These are phyloP conservation scores for Ascoidea asiatica DNA, from an alignment of 805 yeast genomes.

Conservation along the genomic window DNA sequence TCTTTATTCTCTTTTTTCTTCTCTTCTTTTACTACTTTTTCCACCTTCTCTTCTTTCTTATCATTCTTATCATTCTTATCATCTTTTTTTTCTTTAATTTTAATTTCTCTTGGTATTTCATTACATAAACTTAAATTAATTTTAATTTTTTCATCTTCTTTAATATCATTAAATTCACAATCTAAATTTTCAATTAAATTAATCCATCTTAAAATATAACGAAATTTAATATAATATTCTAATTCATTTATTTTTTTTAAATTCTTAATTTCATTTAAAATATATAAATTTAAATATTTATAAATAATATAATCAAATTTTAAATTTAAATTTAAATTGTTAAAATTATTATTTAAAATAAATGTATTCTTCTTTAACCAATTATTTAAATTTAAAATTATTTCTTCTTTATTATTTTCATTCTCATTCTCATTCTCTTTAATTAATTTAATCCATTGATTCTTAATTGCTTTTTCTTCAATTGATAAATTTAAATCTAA, in stretches of 20 bases:
- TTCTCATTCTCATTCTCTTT: not conserved
- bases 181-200: conserved; percentile 70
- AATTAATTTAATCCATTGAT: not conserved
- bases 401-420: not conserved
- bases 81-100: conserved; percentile 42
- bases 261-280: too few relatives aligned
- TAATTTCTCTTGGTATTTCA: conserved; percentile 63
- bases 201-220: conserved; percentile 90
- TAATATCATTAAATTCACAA: conserved; percentile 28
- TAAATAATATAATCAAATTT: not conserved
- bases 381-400: too few relatives aligned
- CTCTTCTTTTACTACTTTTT: conserved; percentile 10
- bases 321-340: too few relatives aligned
- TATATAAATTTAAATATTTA: too few relatives aligned
- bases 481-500: not conserved
- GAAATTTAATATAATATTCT: conserved; percentile 31
- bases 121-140: conserved; percentile 42
- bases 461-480: not conserved
- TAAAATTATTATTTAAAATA: too few relatives aligned
- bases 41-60: conserved; percentile 11
- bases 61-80: conserved; percentile 15
- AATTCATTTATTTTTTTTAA: conserved; percentile 39
- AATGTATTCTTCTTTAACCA: not conserved
- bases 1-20: conserved; percentile 2
- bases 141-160: conserved; percentile 36